Conservation (phyloP, 805 yeast genomes). For the Isabelozyma gotoi region DNA sequence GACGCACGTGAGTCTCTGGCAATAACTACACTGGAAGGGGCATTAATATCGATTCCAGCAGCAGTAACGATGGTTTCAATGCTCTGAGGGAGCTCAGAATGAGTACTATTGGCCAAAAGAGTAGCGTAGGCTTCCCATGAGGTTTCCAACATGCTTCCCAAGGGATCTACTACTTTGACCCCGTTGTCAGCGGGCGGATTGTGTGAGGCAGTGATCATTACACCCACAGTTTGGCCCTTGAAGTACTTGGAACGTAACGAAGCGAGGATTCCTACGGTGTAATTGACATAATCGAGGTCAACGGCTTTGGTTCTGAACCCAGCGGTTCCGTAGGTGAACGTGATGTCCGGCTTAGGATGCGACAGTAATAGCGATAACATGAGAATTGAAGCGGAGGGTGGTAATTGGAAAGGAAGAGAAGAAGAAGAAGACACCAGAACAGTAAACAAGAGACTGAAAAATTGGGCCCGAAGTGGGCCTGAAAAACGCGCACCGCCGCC, state of each 20-base stretch:
- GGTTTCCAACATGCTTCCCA: slow-evolving; percentile 84
- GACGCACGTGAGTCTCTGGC: slow-evolving; percentile 91
- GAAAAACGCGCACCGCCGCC: too few species aligned
- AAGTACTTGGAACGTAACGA: slow-evolving; percentile 73
- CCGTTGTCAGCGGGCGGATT: slow-evolving; percentile 90
- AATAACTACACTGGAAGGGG: slow-evolving; percentile 52
- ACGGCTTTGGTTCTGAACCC: slow-evolving; percentile 83
- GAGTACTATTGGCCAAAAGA: slow-evolving; percentile 65
- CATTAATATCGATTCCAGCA: slow-evolving; percentile 46
- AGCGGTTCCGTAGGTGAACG: slow-evolving; percentile 88
- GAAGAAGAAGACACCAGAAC: too few species aligned
- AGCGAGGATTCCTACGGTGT: slow-evolving; percentile 81
- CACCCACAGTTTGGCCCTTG: slow-evolving; percentile 75
- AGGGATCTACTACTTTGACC: slow-evolving; percentile 79
- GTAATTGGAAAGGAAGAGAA: background rate
- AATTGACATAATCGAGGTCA: slow-evolving; percentile 75
- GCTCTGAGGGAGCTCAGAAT: slow-evolving; percentile 41
- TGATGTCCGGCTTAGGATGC: slow-evolving; percentile 45
- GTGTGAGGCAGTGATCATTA: slow-evolving; percentile 95
- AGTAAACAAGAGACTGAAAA: background rate
- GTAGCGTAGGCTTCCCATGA: slow-evolving; percentile 87
- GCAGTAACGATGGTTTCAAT: slow-evolving; percentile 38
- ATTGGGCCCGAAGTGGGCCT: too few species aligned
- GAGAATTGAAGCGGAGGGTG: background rate
- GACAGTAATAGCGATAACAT: background rate